A percentile compares a stretch with the other conserved stretches of the same genome.
phyloP scores from a whole-genome alignment of 345 rosid genomes.

The Syzygium oleosum region DNA sequence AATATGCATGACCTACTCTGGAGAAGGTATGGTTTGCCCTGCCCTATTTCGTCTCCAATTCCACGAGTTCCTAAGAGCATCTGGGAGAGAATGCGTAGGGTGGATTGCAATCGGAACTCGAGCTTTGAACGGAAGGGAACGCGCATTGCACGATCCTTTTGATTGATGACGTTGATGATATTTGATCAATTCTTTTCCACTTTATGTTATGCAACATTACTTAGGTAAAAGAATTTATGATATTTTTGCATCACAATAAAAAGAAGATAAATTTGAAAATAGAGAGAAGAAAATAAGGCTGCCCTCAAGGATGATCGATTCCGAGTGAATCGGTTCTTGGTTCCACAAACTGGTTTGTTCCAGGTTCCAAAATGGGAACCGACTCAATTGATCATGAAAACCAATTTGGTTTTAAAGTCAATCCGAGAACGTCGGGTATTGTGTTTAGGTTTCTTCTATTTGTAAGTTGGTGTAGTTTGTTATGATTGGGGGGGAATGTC shows the following conservation, averaged over 20 bases:
- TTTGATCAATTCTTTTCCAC: background rate
- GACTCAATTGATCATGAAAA: background rate
- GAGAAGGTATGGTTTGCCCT: background rate
- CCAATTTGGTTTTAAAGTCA: background rate
- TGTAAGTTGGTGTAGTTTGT: no score
- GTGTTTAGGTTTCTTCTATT: no score
- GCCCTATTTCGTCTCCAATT: background rate
- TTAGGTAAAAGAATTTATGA: background rate
- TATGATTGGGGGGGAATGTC: background rate
- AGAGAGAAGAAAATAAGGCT: background rate
- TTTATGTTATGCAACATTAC: background rate
- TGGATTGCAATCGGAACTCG: background rate
- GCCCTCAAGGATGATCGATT: background rate
- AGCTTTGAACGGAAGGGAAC: background rate
- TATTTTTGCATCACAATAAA: background rate
- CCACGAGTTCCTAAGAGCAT: background rate
- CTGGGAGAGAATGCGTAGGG: background rate
- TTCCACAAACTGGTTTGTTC: background rate
- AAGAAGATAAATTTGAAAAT: background rate
- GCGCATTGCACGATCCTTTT: background rate
- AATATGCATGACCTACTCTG: background rate
- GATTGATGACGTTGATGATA: background rate
- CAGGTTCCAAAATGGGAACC: background rate
- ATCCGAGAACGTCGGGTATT: no score
- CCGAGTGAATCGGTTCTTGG: background rate